Evolutionary conservation across 106 monocot genomes (phyloP).

Genomic region (Alisma plantagoaquatica): DNA sequence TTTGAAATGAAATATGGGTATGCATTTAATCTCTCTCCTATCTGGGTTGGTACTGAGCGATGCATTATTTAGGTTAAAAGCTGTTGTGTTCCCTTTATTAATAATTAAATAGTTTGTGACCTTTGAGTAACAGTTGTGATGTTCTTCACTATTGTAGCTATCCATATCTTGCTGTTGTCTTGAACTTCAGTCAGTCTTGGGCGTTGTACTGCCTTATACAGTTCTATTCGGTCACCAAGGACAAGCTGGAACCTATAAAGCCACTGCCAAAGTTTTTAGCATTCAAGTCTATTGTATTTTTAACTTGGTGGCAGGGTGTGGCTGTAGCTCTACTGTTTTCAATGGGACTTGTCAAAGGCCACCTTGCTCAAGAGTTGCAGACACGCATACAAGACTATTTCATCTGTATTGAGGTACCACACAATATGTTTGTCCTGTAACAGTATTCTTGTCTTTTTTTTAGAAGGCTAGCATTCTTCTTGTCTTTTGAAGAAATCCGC

Average conservation of each 20-base stretch:
- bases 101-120: no score
- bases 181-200: slow-evolving; percentile 99
- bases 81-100: no score
- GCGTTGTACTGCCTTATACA: slow-evolving; percentile 96
- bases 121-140: no score
- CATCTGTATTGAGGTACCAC: slow-evolving; percentile 98
- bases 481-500: no score
- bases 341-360: slow-evolving; percentile 63
- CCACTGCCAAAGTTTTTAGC: slow-evolving; percentile 89
- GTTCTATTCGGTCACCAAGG: slow-evolving; percentile 88
- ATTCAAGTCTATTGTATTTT: slow-evolving; percentile 97
- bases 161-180: slow-evolving; percentile 81
- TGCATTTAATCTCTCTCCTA: background rate
- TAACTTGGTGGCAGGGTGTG: slow-evolving; percentile 99
- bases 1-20: slow-evolving; percentile 95
- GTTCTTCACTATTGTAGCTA: slow-evolving; percentile 56
- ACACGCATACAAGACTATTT: slow-evolving; percentile 90
- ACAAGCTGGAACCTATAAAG: slow-evolving; percentile 80
- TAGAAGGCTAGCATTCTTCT: background rate
- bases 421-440: no score
- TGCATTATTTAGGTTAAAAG: no score
- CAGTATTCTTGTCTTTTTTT: no score
- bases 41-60: no score
- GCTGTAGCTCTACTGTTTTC: slow-evolving; percentile 82
- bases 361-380: slow-evolving; percentile 72